A percentile compares a stretch with the other conserved stretches of the same genome.
These are phyloP conservation scores for Chenopodium formosanum DNA, from an alignment of 148 eudicot species.

Conservation along the genomic window DNA sequence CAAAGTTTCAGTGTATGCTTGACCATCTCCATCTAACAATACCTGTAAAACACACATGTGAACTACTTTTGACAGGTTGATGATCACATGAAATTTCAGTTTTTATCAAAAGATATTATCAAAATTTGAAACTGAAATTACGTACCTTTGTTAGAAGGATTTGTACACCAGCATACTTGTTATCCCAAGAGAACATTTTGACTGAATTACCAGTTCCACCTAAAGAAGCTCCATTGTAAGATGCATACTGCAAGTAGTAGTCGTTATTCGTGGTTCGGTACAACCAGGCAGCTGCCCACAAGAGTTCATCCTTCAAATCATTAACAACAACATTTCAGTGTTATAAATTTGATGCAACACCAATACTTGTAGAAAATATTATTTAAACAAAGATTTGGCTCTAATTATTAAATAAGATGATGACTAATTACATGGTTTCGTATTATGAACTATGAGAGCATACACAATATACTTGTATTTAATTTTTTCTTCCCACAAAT, in stretches of 20 bases:
- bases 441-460: neutral
- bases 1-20: slow-evolving; percentile 48
- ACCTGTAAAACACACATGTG: slow-evolving; percentile 29
- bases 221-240: slow-evolving; percentile 43
- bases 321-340: neutral
- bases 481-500: neutral
- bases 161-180: slow-evolving; percentile 71
- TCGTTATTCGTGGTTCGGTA: slow-evolving; percentile 53
- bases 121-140: neutral
- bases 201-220: slow-evolving; percentile 60
- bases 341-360: neutral
- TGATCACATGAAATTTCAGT: neutral
- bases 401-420: neutral
- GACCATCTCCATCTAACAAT: slow-evolving; percentile 55
- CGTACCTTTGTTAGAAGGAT: slow-evolving; percentile 64
- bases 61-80: neutral
- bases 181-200: slow-evolving; percentile 68
- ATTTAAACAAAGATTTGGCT: too few species aligned
- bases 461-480: too few species aligned
- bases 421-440: neutral
- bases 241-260: slow-evolving; percentile 49
- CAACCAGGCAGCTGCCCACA: slow-evolving; percentile 84
- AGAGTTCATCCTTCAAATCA: slow-evolving; percentile 52
- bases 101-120: neutral
- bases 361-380: neutral